Evolutionary conservation across 768 basidiomycete species (phyloP).

Genomic region (Mycena indigotica): DNA sequence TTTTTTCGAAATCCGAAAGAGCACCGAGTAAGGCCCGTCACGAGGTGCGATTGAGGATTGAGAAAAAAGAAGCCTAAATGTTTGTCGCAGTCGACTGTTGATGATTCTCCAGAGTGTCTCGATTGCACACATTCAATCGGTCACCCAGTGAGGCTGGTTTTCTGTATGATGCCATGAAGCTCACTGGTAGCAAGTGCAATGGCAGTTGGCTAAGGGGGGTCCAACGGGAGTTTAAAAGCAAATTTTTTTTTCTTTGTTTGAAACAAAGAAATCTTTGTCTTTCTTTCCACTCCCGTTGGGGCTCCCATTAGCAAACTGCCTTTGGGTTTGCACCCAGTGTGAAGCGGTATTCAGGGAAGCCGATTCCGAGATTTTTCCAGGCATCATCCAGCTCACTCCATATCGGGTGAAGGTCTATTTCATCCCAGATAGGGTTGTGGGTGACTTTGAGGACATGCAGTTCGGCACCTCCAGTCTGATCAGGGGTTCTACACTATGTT

Average conservation of each 20-base stretch:
- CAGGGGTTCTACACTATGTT: too few species aligned
- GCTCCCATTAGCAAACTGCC: too few species aligned
- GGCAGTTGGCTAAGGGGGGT: too few species aligned
- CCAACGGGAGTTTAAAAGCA: too few species aligned
- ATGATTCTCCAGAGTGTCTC: not conserved
- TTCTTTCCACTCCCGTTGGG: too few species aligned
- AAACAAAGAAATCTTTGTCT: too few species aligned
- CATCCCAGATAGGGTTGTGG: slow-evolving; percentile 5
- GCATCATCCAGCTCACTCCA: slow-evolving; percentile 2
- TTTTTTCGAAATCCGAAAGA: not conserved
- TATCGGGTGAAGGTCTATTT: not conserved
- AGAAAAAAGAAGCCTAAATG: not conserved
- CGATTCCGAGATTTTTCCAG: slow-evolving; percentile 3
- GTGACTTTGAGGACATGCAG: slow-evolving; percentile 13
- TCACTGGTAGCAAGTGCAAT: too few species aligned
- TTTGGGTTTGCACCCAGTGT: too few species aligned
- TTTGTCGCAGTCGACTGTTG: not conserved
- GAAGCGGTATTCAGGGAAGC: slow-evolving; percentile 2
- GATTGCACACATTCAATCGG: slow-evolving; percentile 3
- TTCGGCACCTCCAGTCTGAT: not conserved
- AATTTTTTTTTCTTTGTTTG: too few species aligned
- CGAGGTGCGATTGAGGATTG: not conserved
- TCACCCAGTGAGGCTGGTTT: slow-evolving; percentile 13
- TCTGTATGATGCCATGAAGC: slow-evolving; percentile 2
- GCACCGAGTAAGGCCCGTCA: not conserved